These are phyloP conservation scores for Parietaria judaica DNA, from an alignment of 306 rosid species.

Conservation along the genomic window DNA sequence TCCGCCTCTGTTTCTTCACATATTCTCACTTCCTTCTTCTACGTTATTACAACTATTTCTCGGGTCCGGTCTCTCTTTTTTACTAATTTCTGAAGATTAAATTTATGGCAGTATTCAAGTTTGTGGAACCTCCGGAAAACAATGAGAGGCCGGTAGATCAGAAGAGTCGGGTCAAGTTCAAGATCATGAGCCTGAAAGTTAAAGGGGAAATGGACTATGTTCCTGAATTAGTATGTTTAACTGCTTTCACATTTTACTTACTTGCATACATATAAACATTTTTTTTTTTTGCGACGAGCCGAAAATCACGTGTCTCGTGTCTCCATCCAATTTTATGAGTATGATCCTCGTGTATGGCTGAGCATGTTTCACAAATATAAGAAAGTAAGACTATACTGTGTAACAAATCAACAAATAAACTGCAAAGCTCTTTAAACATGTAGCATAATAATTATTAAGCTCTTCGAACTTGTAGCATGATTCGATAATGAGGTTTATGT, in stretches of 20 bases:
- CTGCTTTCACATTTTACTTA: neutral
- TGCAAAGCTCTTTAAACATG: too few relatives aligned
- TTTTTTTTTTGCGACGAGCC: too few relatives aligned
- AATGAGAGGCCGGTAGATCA: slow-evolving; percentile 65
- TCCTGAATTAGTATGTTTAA: slow-evolving; percentile 67
- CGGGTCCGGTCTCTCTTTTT: neutral
- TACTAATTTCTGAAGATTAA: neutral
- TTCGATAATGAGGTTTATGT: neutral
- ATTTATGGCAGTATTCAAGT: slow-evolving; percentile 62
- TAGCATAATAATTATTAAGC: too few relatives aligned
- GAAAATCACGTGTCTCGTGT: too few relatives aligned
- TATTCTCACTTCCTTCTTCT: neutral
- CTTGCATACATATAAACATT: neutral
- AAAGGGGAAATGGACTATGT: slow-evolving; percentile 71
- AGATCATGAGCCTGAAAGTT: slow-evolving; percentile 91
- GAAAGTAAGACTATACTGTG: too few relatives aligned
- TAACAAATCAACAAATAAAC: too few relatives aligned
- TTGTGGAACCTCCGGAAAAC: slow-evolving; percentile 85
- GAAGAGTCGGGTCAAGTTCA: slow-evolving; percentile 80
- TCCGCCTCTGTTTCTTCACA: neutral
- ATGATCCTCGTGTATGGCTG: too few relatives aligned
- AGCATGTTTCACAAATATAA: too few relatives aligned
- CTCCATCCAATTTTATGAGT: too few relatives aligned
- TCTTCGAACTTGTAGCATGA: neutral
- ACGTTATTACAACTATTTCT: neutral